A percentile compares a stretch with the other conserved stretches of the same genome.
Evolutionary conservation across 2,329 filamentous ascomycete genomes (phyloP).

Genomic region (Rutstroemia sp.): DNA sequence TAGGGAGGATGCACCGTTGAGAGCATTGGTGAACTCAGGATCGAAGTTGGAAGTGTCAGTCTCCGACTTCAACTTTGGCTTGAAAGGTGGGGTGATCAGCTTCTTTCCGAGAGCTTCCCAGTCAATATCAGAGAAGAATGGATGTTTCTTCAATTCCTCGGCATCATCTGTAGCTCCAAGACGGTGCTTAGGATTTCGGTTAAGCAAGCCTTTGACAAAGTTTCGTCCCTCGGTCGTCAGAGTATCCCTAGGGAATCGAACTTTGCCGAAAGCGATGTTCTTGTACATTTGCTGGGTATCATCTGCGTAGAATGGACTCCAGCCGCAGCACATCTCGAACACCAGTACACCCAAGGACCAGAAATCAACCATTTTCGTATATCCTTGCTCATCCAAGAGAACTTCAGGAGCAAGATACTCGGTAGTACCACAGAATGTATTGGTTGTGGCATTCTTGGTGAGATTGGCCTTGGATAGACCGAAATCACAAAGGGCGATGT

Average conservation of each 20-base stretch:
- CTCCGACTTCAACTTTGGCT: constrained; percentile 92
- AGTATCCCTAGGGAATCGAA: constrained; percentile 90
- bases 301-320: constrained; percentile 98
- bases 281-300: constrained; percentile 99
- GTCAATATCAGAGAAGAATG: constrained; percentile 91
- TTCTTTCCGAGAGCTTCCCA: constrained; percentile 87
- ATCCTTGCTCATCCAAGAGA: constrained; percentile 88
- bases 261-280: constrained; percentile 98
- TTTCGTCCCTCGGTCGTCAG: constrained; percentile 91
- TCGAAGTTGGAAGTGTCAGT: constrained; percentile 98
- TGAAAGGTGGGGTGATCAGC: constrained; percentile 91
- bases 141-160: constrained; percentile 85
- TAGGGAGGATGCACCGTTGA: constrained; percentile 78
- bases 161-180: constrained; percentile 87
- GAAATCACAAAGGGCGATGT: constrained; percentile 97
- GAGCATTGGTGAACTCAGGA: constrained; percentile 92
- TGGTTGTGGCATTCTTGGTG: constrained; percentile 94
- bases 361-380: constrained; percentile 99
- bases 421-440: constrained; percentile 97
- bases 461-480: constrained; percentile 96
- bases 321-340: constrained; percentile 99
- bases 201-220: constrained; percentile 95
- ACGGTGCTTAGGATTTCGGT: constrained; percentile 92
- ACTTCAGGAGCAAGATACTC: constrained; percentile 97
- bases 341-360: constrained; percentile 97